Evolutionary conservation across 1,284 basidiomycete genomes (phyloP).

Genomic region (Trichosporon coremiiforme): DNA sequence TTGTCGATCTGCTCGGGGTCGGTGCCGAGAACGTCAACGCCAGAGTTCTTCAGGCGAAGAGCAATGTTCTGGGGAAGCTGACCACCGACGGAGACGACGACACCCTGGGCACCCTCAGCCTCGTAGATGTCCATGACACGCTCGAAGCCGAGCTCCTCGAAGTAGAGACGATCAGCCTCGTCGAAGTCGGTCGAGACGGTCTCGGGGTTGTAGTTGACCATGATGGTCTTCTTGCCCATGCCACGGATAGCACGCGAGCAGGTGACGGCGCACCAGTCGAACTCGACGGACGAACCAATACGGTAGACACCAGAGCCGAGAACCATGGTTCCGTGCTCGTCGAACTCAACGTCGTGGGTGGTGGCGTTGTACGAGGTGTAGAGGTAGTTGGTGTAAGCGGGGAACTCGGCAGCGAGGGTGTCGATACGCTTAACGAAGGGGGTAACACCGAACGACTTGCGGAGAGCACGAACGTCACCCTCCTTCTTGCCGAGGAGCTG

Average conservation of each 20-base stretch:
- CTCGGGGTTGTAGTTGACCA: conserved; percentile 99
- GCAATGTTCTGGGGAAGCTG: conserved; percentile 99
- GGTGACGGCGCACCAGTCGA: conserved; percentile 99
- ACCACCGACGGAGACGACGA: conserved; percentile 96
- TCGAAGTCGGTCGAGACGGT: conserved; percentile 99
- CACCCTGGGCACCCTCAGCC: conserved; percentile 86
- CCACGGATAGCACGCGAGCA: conserved; percentile 88
- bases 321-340: conserved; percentile 98
- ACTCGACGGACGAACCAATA: conserved; percentile 97
- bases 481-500: conserved; percentile 71
- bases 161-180: conserved; percentile 97
- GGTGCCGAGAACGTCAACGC: conserved; percentile 93
- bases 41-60: conserved; percentile 84
- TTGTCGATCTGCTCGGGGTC: conserved; percentile 94
- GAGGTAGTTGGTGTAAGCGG: conserved; percentile 98
- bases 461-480: conserved; percentile 74
- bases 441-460: conserved; percentile 83
- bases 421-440: conserved; percentile 99
- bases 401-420: conserved; percentile 97
- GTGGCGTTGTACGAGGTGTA: conserved; percentile 99
- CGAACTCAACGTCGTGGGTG: conserved; percentile 92
- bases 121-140: conserved; percentile 99
- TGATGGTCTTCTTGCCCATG: conserved; percentile 93
- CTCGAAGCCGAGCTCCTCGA: conserved; percentile 97
- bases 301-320: conserved; percentile 98